Percentiles rank a stretch among this genome's conserved stretches.
Conservation (phyloP, 1,284 basidiomycete genomes). For the Rhodotorula sp. region DNA sequence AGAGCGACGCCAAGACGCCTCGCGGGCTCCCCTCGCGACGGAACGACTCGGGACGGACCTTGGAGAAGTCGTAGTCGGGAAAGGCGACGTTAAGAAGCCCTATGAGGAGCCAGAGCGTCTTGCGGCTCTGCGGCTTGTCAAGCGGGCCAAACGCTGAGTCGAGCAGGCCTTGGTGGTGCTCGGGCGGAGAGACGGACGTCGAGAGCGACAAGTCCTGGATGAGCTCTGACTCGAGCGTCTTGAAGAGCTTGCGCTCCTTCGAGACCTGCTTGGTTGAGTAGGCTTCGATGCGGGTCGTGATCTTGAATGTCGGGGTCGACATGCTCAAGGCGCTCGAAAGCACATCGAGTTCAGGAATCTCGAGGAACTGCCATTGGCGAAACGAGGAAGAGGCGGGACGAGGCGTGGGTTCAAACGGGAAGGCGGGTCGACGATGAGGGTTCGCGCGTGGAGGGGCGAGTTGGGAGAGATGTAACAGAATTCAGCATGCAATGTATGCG, state of each 20-base stretch:
- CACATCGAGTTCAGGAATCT: conserved; percentile 47
- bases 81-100: conserved; percentile 95
- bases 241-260: conserved; percentile 95
- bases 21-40: conserved; percentile 66
- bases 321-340: conserved; percentile 46
- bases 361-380: conserved; percentile 42
- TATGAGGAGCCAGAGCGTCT: conserved; percentile 90
- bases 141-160: conserved; percentile 52
- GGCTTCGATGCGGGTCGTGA: conserved; percentile 90
- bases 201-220: conserved; percentile 64
- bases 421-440: background rate
- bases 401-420: background rate
- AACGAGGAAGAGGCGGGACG: background rate
- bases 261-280: conserved; percentile 98
- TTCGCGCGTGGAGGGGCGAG: background rate
- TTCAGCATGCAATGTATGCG: background rate
- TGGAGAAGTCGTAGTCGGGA: conserved; percentile 95
- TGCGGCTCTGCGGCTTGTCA: conserved; percentile 61
- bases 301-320: conserved; percentile 52
- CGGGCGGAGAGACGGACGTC: conserved; percentile 67
- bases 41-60: conserved; percentile 87
- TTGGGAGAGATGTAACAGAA: background rate
- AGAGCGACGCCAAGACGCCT: conserved; percentile 73
- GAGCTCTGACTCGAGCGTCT: conserved; percentile 81
- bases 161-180: conserved; percentile 48